A percentile compares a stretch with the other conserved stretches of the same genome.
These are phyloP conservation scores for Alternaria panax DNA, from an alignment of 2,329 filamentous ascomycete species.

Conservation along the genomic window DNA sequence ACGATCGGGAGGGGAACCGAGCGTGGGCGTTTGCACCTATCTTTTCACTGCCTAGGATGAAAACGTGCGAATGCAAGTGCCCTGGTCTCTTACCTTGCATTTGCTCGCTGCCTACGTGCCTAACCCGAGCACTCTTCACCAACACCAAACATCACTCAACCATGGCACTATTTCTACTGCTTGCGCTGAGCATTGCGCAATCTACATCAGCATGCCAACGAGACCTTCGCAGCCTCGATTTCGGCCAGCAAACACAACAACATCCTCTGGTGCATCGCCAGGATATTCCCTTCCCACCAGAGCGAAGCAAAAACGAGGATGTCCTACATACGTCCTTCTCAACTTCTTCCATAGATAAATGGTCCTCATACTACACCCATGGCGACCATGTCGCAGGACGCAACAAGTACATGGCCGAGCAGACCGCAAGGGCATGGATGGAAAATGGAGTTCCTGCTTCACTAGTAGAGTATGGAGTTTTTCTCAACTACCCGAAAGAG, in stretches of 20 bases:
- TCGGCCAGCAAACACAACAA: background rate
- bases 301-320: conserved; percentile 46
- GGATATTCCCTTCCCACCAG: conserved; percentile 41
- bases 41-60: background rate
- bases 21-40: background rate
- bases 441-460: conserved; percentile 31
- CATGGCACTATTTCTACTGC: background rate
- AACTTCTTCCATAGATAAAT: conserved; percentile 47
- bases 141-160: background rate
- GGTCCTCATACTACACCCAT: conserved; percentile 51
- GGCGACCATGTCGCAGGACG: conserved; percentile 43
- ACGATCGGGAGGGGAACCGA: background rate
- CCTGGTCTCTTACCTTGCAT: background rate
- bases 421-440: conserved; percentile 42
- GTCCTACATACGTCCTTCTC: conserved; percentile 51
- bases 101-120: background rate
- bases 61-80: background rate
- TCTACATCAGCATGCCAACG: background rate
- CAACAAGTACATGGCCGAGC: conserved; percentile 49
- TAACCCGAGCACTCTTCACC: background rate
- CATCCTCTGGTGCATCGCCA: conserved; percentile 5
- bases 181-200: background rate
- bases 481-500: conserved; percentile 48
- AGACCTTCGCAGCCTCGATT: background rate
- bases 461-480: conserved; percentile 50